phyloP scores from a whole-genome alignment of 331 rosid species.

The Quercus phellos region DNA sequence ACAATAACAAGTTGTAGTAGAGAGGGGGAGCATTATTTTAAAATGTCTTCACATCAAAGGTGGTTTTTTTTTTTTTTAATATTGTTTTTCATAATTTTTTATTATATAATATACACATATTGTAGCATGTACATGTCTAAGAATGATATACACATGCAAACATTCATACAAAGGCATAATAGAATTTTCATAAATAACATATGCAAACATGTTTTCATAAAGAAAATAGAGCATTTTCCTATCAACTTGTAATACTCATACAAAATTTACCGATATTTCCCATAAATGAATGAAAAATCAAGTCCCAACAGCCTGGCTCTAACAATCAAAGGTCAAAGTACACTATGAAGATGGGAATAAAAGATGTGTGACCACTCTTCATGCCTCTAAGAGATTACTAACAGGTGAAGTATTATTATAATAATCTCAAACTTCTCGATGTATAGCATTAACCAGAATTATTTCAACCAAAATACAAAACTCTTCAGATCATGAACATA shows the following conservation, averaged over 20 bases:
- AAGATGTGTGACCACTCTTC: too few relatives aligned
- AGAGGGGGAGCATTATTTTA: not conserved
- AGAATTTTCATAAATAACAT: not conserved
- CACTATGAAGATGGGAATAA: too few relatives aligned
- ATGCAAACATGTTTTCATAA: not conserved
- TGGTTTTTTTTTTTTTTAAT: not conserved
- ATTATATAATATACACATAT: not conserved
- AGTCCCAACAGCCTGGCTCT: not conserved
- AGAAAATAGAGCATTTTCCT: constrained; percentile 9
- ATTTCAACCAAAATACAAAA: not conserved
- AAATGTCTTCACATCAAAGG: not conserved
- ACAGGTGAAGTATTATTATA: not conserved
- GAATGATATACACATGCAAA: not conserved
- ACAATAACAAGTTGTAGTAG: not conserved
- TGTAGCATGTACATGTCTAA: not conserved
- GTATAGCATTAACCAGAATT: not conserved
- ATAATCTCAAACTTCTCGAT: not conserved
- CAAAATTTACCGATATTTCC: not conserved
- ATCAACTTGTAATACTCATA: not conserved
- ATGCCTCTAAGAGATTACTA: not conserved
- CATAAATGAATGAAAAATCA: not conserved
- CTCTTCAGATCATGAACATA: not conserved
- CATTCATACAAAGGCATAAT: not conserved
- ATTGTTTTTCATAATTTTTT: not conserved
- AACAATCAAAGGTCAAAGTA: too few relatives aligned